Percentiles rank a stretch among this genome's conserved stretches.
These are phyloP conservation scores for Stachybotrys echinatus DNA, from an alignment of 2,329 filamentous ascomycete genomes.

Conservation along the genomic window DNA sequence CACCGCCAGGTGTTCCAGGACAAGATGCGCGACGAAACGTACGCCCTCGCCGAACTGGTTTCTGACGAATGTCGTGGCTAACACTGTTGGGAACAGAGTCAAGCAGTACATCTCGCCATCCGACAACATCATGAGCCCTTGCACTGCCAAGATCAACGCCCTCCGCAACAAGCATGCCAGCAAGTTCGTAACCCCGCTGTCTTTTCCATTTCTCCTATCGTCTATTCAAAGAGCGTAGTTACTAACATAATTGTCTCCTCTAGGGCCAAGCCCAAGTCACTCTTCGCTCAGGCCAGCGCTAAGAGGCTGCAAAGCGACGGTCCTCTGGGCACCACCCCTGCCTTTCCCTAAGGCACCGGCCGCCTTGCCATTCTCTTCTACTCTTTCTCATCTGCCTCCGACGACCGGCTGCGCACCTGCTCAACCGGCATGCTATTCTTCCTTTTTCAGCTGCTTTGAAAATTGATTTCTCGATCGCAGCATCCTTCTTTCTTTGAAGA, in stretches of 20 bases:
- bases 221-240: not conserved
- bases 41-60: constrained; percentile 25
- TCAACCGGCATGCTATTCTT: not conserved
- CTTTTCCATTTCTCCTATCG: not conserved
- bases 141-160: constrained; percentile 74
- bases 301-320: constrained; percentile 53
- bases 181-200: constrained; percentile 55
- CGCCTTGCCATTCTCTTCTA: constrained; percentile 1
- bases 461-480: not conserved
- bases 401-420: not conserved
- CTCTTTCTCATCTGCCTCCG: not conserved
- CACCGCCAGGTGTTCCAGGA: constrained; percentile 70
- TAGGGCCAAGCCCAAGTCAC: constrained; percentile 62
- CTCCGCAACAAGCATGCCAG: constrained; percentile 75
- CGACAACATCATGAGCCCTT: constrained; percentile 86
- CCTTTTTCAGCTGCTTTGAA: not conserved
- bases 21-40: constrained; percentile 66
- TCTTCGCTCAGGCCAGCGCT: constrained; percentile 60
- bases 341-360: constrained; percentile 17
- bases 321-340: constrained; percentile 30
- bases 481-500: not conserved
- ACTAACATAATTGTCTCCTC: not conserved
- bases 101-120: constrained; percentile 72
- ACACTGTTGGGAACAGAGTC: constrained; percentile 19
- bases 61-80: constrained; percentile 1